These are phyloP conservation scores for Russula virescens DNA, from an alignment of 768 basidiomycete species.

Conservation along the genomic window DNA sequence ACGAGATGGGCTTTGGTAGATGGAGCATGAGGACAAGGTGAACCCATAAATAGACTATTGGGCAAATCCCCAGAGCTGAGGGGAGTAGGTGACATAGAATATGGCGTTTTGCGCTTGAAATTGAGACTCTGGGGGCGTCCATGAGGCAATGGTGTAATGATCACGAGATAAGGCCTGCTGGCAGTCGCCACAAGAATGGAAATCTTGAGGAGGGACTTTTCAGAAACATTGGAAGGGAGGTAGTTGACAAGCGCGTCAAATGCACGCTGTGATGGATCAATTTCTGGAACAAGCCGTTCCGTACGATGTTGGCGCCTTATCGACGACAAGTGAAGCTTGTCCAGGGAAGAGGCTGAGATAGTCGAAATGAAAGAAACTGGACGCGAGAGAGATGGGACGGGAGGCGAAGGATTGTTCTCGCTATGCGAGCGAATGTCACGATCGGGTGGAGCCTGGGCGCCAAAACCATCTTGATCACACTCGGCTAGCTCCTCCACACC, in stretches of 20 bases:
- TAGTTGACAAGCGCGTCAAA: slow-evolving; percentile 39
- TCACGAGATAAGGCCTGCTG: slow-evolving; percentile 33
- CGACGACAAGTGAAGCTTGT: background rate
- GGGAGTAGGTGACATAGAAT: slow-evolving; percentile 25
- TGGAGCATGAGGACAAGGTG: slow-evolving; percentile 1
- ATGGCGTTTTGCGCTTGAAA: slow-evolving; percentile 18
- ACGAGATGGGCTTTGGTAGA: slow-evolving; percentile 29
- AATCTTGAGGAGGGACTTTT: slow-evolving; percentile 35
- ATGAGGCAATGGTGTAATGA: slow-evolving; percentile 21
- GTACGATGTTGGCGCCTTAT: slow-evolving; percentile 12
- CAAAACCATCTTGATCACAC: slow-evolving; percentile 27
- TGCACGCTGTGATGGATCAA: slow-evolving; percentile 33
- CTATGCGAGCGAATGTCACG: background rate
- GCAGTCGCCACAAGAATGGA: slow-evolving; percentile 39
- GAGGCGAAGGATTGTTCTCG: slow-evolving; percentile 9
- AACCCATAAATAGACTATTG: background rate
- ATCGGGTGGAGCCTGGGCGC: slow-evolving; percentile 27
- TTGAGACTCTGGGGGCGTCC: background rate
- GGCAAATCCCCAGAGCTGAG: slow-evolving; percentile 24
- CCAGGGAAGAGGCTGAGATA: background rate
- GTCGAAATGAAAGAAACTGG: background rate
- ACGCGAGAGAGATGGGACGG: background rate
- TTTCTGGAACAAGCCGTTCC: slow-evolving; percentile 24
- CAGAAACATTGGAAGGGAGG: slow-evolving; percentile 30
- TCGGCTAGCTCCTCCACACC: slow-evolving; percentile 28